Conservation (phyloP, 2,329 filamentous ascomycete genomes). For the Beauveria sp. region DNA sequence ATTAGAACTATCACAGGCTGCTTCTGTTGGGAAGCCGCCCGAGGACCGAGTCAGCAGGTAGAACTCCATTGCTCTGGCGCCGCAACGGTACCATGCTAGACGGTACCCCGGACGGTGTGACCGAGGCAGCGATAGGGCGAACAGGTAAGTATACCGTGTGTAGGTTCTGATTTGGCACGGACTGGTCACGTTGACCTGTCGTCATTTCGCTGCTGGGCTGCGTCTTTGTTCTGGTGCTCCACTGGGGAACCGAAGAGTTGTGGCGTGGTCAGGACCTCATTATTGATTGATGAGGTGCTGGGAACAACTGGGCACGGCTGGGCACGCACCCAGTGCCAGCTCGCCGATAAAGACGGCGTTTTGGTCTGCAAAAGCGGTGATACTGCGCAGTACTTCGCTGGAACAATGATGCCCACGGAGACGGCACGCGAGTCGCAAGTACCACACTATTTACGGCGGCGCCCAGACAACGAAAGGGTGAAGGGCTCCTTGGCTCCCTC, state of each 20-base stretch:
- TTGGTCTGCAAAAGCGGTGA: background rate
- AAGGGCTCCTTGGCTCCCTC: background rate
- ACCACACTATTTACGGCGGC: background rate
- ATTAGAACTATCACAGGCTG: background rate
- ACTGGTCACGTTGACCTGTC: constrained; percentile 12
- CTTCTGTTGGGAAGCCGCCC: background rate
- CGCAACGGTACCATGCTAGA: background rate
- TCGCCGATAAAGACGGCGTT: background rate
- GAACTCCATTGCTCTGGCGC: background rate
- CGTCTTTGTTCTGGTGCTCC: background rate
- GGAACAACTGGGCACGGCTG: background rate
- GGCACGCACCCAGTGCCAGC: background rate
- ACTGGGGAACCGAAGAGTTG: background rate
- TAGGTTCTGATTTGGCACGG: background rate
- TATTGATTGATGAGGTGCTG: background rate
- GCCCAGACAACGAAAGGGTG: background rate
- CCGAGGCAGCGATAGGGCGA: background rate
- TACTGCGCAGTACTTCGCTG: background rate
- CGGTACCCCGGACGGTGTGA: background rate
- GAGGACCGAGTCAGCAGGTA: background rate
- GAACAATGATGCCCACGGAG: constrained; percentile 1
- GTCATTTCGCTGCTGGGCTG: constrained; percentile 11
- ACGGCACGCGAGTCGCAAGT: background rate
- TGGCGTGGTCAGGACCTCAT: background rate
- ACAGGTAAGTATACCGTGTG: constrained; percentile 1